Conservation (phyloP, 129 eudicot genomes). For the Saussurea involucrata region DNA sequence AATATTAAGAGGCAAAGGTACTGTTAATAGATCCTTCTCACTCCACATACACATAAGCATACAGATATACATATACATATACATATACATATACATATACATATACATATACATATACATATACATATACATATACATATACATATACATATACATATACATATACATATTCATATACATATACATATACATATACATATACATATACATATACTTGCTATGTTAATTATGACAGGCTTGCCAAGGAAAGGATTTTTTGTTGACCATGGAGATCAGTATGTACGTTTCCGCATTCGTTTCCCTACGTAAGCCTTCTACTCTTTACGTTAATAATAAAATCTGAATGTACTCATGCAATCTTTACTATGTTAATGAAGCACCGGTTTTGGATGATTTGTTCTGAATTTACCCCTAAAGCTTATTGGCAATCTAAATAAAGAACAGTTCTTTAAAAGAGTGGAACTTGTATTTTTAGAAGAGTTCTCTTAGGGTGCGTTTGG, state of each 20-base stretch:
- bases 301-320: constrained; percentile 49
- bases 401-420: neutral
- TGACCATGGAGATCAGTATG: constrained; percentile 82
- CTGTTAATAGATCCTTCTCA: neutral
- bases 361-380: neutral
- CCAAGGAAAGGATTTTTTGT: constrained; percentile 61
- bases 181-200: neutral
- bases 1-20: constrained; percentile 74
- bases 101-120: neutral
- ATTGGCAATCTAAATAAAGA: neutral
- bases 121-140: neutral
- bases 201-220: neutral
- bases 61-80: neutral
- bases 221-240: constrained; percentile 52
- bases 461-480: too few species aligned
- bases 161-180: neutral
- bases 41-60: neutral
- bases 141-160: neutral
- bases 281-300: constrained; percentile 69
- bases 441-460: neutral
- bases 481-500: too few species aligned
- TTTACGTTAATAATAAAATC: neutral
- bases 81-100: neutral
- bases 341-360: neutral
- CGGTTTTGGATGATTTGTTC: neutral